These are phyloP conservation scores for Irpex sp. DNA, from an alignment of 1,284 basidiomycete genomes.

Conservation along the genomic window DNA sequence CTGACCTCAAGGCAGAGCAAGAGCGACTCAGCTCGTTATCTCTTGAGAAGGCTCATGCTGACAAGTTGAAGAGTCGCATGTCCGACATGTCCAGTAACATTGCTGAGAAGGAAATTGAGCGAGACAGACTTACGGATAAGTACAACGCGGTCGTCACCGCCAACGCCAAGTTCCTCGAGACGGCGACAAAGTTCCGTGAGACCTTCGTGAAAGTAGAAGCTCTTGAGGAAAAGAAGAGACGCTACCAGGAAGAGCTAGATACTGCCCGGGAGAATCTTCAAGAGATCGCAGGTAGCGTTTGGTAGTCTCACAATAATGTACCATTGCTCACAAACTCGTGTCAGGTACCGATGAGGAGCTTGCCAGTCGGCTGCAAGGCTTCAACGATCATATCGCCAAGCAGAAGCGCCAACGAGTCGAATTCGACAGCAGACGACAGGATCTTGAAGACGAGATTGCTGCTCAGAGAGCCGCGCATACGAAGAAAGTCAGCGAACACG, in stretches of 20 bases:
- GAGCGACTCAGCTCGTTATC: conserved; percentile 82
- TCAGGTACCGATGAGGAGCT: conserved; percentile 81
- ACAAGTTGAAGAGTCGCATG: conserved; percentile 75
- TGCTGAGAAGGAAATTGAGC: conserved; percentile 70
- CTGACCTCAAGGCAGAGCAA: conserved; percentile 92
- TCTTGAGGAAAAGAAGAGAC: conserved; percentile 62
- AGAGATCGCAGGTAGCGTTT: conserved; percentile 61
- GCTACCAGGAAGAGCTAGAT: conserved; percentile 51
- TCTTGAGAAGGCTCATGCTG: conserved; percentile 83
- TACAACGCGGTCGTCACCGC: conserved; percentile 67
- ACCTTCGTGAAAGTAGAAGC: conserved; percentile 74
- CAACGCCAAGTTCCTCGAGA: conserved; percentile 83
- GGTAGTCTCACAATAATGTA: neutral
- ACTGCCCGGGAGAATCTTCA: conserved; percentile 69
- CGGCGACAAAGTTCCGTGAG: conserved; percentile 82
- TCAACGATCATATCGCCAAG: conserved; percentile 60
- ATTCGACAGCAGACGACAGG: conserved; percentile 50
- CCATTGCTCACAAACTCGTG: neutral
- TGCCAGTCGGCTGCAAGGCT: conserved; percentile 63
- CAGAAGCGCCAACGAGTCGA: conserved; percentile 48
- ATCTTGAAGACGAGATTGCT: conserved; percentile 59
- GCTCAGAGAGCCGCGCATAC: conserved; percentile 53
- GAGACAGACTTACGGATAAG: conserved; percentile 66
- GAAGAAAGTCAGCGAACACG: conserved; percentile 55
- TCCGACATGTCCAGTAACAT: conserved; percentile 62